A percentile compares a stretch with the other conserved stretches of the same genome.
Evolutionary conservation across 129 eudicot species (phyloP).

Genomic region (Centella asiatica): DNA sequence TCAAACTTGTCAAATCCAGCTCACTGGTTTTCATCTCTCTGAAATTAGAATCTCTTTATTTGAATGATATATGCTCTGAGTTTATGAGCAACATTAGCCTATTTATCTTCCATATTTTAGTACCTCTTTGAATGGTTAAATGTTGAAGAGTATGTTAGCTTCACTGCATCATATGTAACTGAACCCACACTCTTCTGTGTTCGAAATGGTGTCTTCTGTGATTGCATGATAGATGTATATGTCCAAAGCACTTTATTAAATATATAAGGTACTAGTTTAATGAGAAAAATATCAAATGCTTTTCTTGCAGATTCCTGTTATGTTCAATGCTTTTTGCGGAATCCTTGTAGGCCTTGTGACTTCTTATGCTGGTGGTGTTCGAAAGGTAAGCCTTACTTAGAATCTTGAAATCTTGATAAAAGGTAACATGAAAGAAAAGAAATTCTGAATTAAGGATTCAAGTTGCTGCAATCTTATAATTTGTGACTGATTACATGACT

Average conservation of each 20-base stretch:
- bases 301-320: constrained; percentile 68
- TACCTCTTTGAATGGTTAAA: neutral
- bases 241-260: neutral
- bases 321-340: constrained; percentile 92
- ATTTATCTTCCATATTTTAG: neutral
- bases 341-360: constrained; percentile 97
- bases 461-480: neutral
- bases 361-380: constrained; percentile 89
- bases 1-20: neutral
- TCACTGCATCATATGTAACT: neutral
- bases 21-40: no score
- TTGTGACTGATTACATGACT: neutral
- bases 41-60: neutral
- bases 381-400: constrained; percentile 53
- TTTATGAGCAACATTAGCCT: neutral
- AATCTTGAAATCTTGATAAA: neutral
- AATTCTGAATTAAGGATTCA: neutral
- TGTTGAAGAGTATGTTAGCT: neutral
- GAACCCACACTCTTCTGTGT: neutral
- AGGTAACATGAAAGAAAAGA: neutral
- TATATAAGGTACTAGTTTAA: neutral
- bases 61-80: neutral
- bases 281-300: neutral
- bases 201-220: neutral
- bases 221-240: neutral